phyloP scores from a whole-genome alignment of 1,284 basidiomycete genomes.

The Rhodotorula sp. region DNA sequence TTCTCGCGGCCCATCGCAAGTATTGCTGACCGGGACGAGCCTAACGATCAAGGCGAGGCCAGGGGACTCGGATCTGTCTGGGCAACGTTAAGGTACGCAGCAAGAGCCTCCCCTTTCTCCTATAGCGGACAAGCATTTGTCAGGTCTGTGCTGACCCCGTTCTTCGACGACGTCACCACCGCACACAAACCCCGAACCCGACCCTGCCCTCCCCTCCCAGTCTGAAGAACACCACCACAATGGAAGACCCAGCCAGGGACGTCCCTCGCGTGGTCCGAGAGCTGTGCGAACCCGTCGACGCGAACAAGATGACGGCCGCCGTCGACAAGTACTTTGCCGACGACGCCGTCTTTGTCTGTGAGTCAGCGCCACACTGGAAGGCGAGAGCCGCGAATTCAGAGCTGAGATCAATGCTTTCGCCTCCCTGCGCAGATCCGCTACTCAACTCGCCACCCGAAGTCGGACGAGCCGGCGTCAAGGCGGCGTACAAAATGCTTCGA shows the following conservation, averaged over 20 bases:
- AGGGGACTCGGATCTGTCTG: too few species aligned
- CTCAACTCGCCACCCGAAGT: constrained; percentile 21
- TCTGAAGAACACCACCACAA: background rate
- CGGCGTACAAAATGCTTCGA: constrained; percentile 35
- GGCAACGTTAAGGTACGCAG: too few species aligned
- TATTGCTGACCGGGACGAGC: too few species aligned
- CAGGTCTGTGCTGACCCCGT: too few species aligned
- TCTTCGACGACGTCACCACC: background rate
- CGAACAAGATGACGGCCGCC: constrained; percentile 10
- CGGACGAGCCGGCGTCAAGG: constrained; percentile 33
- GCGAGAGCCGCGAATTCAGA: background rate
- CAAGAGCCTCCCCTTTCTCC: too few species aligned
- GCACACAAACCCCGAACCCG: too few species aligned
- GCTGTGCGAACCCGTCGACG: constrained; percentile 11
- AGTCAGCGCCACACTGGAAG: background rate
- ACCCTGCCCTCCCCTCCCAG: background rate
- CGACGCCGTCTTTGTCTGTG: constrained; percentile 18
- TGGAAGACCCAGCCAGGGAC: constrained; percentile 29
- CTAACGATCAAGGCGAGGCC: too few species aligned
- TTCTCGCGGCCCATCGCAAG: too few species aligned
- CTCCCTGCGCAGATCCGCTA: constrained; percentile 18
- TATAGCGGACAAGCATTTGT: too few species aligned
- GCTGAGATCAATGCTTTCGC: background rate
- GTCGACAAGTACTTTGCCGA: constrained; percentile 36
- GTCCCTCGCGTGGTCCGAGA: constrained; percentile 29